Base-by-base conservation (phyloP, 192 early-diverging fungal genomes). In the Coemansia sp. region DNA sequence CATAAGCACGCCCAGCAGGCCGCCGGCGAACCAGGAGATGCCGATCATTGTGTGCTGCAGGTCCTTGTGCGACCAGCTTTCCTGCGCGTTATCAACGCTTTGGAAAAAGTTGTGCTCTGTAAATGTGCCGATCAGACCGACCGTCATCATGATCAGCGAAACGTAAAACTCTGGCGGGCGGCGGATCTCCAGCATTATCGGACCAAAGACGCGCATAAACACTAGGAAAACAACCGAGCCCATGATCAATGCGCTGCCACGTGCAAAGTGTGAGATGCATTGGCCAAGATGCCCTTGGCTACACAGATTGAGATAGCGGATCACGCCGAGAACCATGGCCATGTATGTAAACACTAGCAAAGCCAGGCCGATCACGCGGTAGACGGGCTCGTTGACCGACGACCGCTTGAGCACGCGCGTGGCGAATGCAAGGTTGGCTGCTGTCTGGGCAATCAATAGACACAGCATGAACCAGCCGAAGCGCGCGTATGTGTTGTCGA, bases 181-280 rank as follows among this genome's bases (percentile, higher is more conserved):
- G 5, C 74, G 66, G 12, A 76, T 74, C 4, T 70, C 67, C 12
- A 76, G 61, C 51, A 90, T 68, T 67, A 80, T 74, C 18, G 85
- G 84, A 1, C 86, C 87, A 35, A 75, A 86, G 20, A 90, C 57
- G 18, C 84, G 85, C 55, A 89, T 56, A 1, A 64, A 52, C 2
- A 88, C 55, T 3, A 89, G 35, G 15, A 86, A 32, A 4, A 76
- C 43, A 9, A 89, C 74, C n/a, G 85, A 77, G 58, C 84, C 83
- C 12, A 66, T 70, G 17, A 87, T 78, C 67, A 89, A 79, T 3
- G 83, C 87, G 6, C 84, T 87, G 34, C 89, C 89, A 70, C 89
- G 89, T 9, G 85, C 88, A 74, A 89, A 88, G 68, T 90, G 89
- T 2, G 89, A 88, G 22, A 90, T 62, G 71, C 89, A 90, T 59